These are phyloP conservation scores for Nemania sp. DNA, from an alignment of 2,329 filamentous ascomycete genomes.

Conservation along the genomic window DNA sequence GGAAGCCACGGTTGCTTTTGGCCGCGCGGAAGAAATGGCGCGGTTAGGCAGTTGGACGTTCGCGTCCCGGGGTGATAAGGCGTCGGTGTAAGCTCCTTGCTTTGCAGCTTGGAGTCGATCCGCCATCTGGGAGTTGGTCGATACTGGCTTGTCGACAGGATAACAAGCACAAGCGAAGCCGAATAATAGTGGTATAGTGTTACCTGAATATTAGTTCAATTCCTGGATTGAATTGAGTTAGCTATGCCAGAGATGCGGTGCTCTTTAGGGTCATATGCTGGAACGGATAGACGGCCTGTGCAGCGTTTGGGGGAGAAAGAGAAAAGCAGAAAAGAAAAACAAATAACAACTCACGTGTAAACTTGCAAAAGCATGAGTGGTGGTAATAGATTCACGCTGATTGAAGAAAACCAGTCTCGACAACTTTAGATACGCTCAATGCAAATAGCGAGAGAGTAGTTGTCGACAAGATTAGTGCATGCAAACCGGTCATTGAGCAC, in stretches of 20 bases:
- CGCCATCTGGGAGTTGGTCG: conserved; percentile 55
- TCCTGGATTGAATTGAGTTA: conserved; percentile 16
- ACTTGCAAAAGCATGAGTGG: conserved; percentile 39
- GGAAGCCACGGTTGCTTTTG: conserved; percentile 60
- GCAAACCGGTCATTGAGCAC: conserved; percentile 31
- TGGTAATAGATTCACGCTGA: conserved; percentile 32
- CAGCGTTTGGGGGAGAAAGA: neutral
- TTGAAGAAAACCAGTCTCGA: conserved; percentile 21
- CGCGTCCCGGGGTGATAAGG: conserved; percentile 72
- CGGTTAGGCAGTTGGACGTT: conserved; percentile 66
- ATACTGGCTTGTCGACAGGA: conserved; percentile 21
- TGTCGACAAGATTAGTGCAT: conserved; percentile 40
- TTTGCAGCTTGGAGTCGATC: conserved; percentile 61
- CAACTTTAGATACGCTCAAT: conserved; percentile 23
- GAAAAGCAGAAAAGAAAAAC: conserved; percentile 29
- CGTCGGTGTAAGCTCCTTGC: conserved; percentile 69
- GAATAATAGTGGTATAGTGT: conserved; percentile 23
- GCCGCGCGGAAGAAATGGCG: conserved; percentile 57
- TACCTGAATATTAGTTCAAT: conserved; percentile 15
- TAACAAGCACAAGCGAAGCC: conserved; percentile 32
- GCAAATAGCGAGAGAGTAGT: conserved; percentile 34
- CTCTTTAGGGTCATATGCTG: neutral
- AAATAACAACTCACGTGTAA: conserved; percentile 30
- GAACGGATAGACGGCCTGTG: neutral
- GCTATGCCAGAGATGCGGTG: neutral